Evolutionary conservation across 495 filamentous ascomycete genomes (phyloP), one percentile per base, ranked within the genome.

Genomic region (Penicillium waksmanii): DNA sequence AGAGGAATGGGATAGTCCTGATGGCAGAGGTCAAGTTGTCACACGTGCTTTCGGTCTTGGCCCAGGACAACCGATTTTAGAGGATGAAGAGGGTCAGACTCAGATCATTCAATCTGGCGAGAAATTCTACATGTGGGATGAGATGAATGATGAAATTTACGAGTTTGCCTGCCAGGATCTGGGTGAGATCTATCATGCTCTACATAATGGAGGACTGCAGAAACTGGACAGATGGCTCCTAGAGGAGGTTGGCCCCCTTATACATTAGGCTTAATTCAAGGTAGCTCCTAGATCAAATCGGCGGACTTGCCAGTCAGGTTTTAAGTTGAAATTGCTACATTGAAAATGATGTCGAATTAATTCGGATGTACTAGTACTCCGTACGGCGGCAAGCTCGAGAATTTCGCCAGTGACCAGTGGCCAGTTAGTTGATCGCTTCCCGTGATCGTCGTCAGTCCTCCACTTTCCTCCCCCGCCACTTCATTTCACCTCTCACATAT

Each of bases 391-490:
- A 25, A n/a, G n/a, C n/a, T n/a, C n/a, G n/a, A n/a, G n/a, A n/a
- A n/a, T n/a, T n/a, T n/a, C n/a, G n/a, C n/a, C n/a, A n/a, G n/a
- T n/a, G 25, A 25, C 55, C 58, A 25, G 25, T 25, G 2, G 5
- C 25, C 25, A n/a, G n/a, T n/a, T n/a, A 25, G 25, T 25, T 25
- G 25, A 25, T 25, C 25, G 25, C 27, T n/a, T 44, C 67, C 55
- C 66, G 58, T 68, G 64, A 66, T 70, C 66, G 52, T 60, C 63
- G 56, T 66, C 67, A 67, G 52, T 60, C 63, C 58, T 66, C 67
- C 69, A 68, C 69, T 66, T 68, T 62, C 65, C 65, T 67, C 61
- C 66, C 42, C 66, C 66, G 61, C 66, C 61, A 69, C 65, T 58
- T 43, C 59, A 58, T 65, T 63, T 66, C 61, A 56, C 47, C 42